Evolutionary conservation across 129 eudicot genomes (phyloP).

Genomic region (Scalesia atractyloides): DNA sequence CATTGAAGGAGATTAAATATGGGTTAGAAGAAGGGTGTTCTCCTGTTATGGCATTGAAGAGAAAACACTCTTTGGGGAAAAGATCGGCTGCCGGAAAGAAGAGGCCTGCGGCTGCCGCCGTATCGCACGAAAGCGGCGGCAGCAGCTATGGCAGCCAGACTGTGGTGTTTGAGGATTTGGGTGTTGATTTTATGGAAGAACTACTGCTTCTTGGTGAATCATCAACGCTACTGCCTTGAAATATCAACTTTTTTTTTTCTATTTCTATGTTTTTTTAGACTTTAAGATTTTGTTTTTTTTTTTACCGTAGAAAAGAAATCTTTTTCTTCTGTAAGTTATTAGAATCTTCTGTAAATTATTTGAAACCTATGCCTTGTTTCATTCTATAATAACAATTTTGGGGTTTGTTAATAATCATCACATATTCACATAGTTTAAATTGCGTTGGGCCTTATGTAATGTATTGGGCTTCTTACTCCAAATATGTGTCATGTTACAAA

Average conservation of each 20-base stretch:
- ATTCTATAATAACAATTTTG: too few species aligned
- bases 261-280: neutral
- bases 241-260: neutral
- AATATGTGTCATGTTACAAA: too few species aligned
- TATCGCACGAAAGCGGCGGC: neutral
- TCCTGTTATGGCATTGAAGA: constrained; percentile 5
- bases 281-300: neutral
- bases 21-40: constrained; percentile 12
- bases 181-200: constrained; percentile 4
- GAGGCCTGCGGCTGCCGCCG: neutral
- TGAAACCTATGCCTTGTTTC: too few species aligned
- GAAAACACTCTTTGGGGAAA: neutral
- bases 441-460: too few species aligned
- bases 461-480: too few species aligned
- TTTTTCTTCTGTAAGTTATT: too few species aligned
- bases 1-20: neutral
- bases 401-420: too few species aligned
- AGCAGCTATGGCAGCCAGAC: neutral
- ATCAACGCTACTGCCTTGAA: neutral
- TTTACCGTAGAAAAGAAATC: neutral
- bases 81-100: neutral
- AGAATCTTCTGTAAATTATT: too few species aligned
- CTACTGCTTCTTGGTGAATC: neutral
- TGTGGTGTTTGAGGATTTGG: constrained; percentile 15
- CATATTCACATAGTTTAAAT: too few species aligned